Conservation (phyloP, 768 basidiomycete genomes). For the Phlebiopsis flavidoalba region DNA sequence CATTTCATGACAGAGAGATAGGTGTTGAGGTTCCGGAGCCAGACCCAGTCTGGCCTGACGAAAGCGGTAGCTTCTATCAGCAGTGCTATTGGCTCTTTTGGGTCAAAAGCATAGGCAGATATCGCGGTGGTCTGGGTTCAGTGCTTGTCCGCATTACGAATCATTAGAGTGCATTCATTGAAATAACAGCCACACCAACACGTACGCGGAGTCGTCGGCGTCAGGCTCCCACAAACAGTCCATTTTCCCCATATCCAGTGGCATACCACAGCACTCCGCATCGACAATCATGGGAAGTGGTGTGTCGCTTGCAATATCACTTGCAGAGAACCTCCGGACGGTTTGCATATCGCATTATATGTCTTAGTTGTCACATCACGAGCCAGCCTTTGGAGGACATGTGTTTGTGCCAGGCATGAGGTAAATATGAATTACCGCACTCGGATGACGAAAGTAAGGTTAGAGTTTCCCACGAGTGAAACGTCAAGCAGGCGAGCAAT, state of each 20-base stretch:
- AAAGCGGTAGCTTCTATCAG: constrained; percentile 59
- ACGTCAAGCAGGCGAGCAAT: too few relatives aligned
- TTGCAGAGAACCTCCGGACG: constrained; percentile 81
- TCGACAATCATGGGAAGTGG: constrained; percentile 95
- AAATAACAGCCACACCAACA: constrained; percentile 15
- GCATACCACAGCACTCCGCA: constrained; percentile 92
- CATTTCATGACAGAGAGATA: constrained; percentile 37
- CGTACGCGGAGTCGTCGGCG: constrained; percentile 62
- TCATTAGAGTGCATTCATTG: neutral
- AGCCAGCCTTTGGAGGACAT: constrained; percentile 95
- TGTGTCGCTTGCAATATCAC: constrained; percentile 72
- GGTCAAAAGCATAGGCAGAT: constrained; percentile 60
- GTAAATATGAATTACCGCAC: constrained; percentile 94
- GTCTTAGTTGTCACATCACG: constrained; percentile 86
- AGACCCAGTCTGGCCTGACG: constrained; percentile 27
- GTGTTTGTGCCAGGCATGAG: constrained; percentile 90
- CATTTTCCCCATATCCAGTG: constrained; percentile 80
- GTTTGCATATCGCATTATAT: constrained; percentile 84
- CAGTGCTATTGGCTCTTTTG: constrained; percentile 71
- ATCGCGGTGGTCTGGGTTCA: constrained; percentile 67
- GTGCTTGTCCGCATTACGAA: constrained; percentile 23
- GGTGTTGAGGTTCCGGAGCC: constrained; percentile 40
- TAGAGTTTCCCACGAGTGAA: constrained; percentile 64
- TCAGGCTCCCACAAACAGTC: constrained; percentile 82
- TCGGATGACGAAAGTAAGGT: constrained; percentile 83